Base-by-base conservation (phyloP, 1,284 basidiomycete species). In the Pseudozyma flocculosa region DNA sequence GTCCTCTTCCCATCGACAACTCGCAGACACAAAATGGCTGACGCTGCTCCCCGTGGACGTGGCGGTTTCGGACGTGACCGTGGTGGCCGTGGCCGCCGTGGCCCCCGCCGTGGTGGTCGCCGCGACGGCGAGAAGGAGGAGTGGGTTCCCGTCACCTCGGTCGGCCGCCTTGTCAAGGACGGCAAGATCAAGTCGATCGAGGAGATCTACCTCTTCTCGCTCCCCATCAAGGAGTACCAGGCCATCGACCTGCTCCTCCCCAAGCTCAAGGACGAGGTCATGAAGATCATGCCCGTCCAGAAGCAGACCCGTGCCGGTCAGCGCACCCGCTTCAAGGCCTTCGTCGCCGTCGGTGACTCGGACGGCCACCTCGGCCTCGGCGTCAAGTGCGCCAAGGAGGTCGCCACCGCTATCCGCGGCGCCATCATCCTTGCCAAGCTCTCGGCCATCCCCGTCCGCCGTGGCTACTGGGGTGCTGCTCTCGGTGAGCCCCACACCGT, bases 131-230 rank as follows among this genome's bases (percentile, higher is more conserved):
- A 97, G 83, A 96, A 97, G 85, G 93, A 97, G 58, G 73, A 76
- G 66, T 78, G 83, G 97, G 88, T 89, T 68, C 94, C 94, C 78
- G 95, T 98, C 81, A 98, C 94, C 81, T 97, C 97, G 81, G 90
- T 99, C 73, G 94, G 94, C 66, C 93, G 94, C 82, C 87, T 99
- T 76, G 94, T 97, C 52, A 97, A 96, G 84, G 95, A 97, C 78
- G 93, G 93, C 78, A 98, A 98, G 84, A 96, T 99, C 85, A 96
- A 95, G 84, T 96, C 92, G 45, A 95, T 99, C 86, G 95, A 99
- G 82, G 95, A 99, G 81, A 96, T 98, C 83, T 99, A 98, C 84
- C 90, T 99, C 78, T 99, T 98, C 88, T 99, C 95, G 42, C 89
- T 99, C 68, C 93, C 95, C 69, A 73, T 78, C 61, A 78, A 78